A percentile compares a stretch with the other conserved stretches of the same genome.
Evolutionary conservation across 768 basidiomycete species (phyloP).

Genomic region (Mrakia gelida): DNA sequence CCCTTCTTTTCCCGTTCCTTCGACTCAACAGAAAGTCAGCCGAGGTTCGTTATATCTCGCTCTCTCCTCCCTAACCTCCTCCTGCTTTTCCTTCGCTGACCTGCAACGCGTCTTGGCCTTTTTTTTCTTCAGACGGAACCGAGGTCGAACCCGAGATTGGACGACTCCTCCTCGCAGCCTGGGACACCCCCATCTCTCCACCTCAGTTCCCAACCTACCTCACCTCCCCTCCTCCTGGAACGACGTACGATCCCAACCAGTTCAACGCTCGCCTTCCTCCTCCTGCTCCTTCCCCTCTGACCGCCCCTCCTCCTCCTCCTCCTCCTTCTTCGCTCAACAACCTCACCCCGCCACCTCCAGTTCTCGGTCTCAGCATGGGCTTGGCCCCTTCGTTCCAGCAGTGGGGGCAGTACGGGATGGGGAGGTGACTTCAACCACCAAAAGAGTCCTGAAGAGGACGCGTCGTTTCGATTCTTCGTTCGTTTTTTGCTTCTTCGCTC

Average conservation of each 20-base stretch:
- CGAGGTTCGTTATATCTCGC: too few species aligned
- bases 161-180: conserved; percentile 4
- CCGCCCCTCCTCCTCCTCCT: neutral
- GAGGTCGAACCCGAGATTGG: conserved; percentile 67
- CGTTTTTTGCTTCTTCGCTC: too few species aligned
- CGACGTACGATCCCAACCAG: too few species aligned
- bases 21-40: neutral
- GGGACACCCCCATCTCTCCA: neutral
- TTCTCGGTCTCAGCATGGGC: neutral
- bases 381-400: neutral
- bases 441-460: neutral
- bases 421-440: neutral
- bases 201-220: neutral
- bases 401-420: neutral
- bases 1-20: neutral
- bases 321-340: neutral
- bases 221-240: neutral
- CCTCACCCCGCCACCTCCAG: neutral
- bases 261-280: neutral
- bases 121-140: conserved; percentile 60
- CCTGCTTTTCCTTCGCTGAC: conserved; percentile 52
- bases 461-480: neutral
- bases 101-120: too few species aligned
- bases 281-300: too few species aligned
- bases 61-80: too few species aligned